Evolutionary conservation across 2,329 filamentous ascomycete genomes (phyloP), one percentile per base, ranked within the genome.

Genomic region (Trichoderma cornu-damae): DNA sequence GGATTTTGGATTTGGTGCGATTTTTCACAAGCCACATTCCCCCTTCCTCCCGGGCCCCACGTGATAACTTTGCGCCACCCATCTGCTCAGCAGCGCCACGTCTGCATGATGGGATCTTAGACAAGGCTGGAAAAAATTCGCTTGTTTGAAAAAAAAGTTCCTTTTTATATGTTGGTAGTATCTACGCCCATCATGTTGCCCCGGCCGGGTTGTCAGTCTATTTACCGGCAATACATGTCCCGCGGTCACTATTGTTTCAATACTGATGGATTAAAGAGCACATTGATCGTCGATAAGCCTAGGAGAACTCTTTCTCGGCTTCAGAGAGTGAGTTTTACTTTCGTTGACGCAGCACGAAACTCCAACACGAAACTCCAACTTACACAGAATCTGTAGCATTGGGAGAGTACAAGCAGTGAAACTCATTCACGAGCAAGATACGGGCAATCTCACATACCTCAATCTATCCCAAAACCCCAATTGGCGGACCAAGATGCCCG

Each of bases 151-250:
- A n/a, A n/a, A n/a, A n/a, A 22, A 24, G 57, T 57, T 63, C n/a
- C 34, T 48, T 38, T 40, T 48, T 38, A 42, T 34, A 18, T 46
- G 35, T n/a, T 26, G 42, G 35, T 37, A 37, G 26, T 26, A 35
- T 52, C 55, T 42, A 74, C 69, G 47, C 26, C 37, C 30, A 54
- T 57, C 43, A 75, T 72, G 68, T 61, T 74, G 53, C 65, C 64
- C 51, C 63, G 60, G 24, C 61, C 69, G 42, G 62, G 62, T 47
- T 63, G 60, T 22, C 65, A 66, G n/a, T 70, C 68, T 54, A 61
- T 72, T 26, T 73, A 72, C 58, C 66, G 69, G 65, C 66, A 63
- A 57, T 75, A 69, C 54, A 57, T 71, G 32, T 54, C 62, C 2
- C 63, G 46, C 26, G 24, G 30, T 14, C 37, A 35, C 11, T 16